A percentile compares a stretch with the other conserved stretches of the same genome.
phyloP scores from a whole-genome alignment of 768 basidiomycete genomes.

The Leccinum variicolor region DNA sequence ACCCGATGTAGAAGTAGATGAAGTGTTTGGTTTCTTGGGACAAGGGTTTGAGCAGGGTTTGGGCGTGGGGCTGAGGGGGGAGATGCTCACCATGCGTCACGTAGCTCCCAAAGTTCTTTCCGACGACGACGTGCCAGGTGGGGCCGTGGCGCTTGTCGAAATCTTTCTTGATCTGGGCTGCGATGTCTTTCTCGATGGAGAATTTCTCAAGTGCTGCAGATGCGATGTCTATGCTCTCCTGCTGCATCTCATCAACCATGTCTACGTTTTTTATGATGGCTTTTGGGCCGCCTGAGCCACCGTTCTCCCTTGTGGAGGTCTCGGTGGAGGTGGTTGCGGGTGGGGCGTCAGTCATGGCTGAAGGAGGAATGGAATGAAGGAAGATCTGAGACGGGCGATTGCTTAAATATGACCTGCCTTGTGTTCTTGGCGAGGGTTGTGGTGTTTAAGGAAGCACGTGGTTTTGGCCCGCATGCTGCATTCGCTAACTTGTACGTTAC shows the following conservation, averaged over 20 bases:
- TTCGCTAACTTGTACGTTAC: not conserved
- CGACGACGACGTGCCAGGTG: conserved; percentile 98
- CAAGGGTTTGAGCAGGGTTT: conserved; percentile 8
- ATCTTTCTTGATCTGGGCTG: conserved; percentile 97
- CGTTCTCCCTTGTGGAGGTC: conserved; percentile 38
- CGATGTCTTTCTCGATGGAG: conserved; percentile 97
- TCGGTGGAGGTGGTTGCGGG: conserved; percentile 56
- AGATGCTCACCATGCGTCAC: conserved; percentile 83
- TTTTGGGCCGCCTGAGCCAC: conserved; percentile 50
- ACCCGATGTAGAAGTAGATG: conserved; percentile 96
- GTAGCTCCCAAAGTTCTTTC: conserved; percentile 98
- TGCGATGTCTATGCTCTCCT: conserved; percentile 88
- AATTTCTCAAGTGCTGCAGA: conserved; percentile 83
- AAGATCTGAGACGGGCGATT: not conserved
- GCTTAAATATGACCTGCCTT: conserved; percentile 33
- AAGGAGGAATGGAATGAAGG: not conserved
- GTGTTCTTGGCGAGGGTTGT: conserved; percentile 21
- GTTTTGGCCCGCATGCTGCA: not conserved
- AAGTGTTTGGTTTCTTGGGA: conserved; percentile 92
- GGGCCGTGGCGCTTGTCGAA: conserved; percentile 90
- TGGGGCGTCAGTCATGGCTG: conserved; percentile 55
- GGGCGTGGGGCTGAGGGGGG: not conserved
- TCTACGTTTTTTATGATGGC: conserved; percentile 96
- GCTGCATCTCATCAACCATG: conserved; percentile 96
- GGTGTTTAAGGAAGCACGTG: conserved; percentile 19